Base-by-base conservation (phyloP, 805 yeast genomes). In the Candida vartiovaarae region DNA sequence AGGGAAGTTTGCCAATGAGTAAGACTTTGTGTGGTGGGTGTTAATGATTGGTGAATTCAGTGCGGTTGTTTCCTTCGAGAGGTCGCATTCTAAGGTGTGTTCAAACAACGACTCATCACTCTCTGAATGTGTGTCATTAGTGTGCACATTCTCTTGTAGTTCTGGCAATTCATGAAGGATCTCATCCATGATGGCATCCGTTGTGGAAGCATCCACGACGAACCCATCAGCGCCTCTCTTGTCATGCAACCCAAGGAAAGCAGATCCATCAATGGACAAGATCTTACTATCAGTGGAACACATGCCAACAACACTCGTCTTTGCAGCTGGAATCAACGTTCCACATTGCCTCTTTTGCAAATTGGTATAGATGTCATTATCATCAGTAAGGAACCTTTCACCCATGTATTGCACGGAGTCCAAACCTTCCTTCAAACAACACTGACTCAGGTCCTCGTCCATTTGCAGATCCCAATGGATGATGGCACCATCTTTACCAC, bases 391-490 rank as follows among this genome's bases (percentile, higher is more conserved):
- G 37, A 54, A 54, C 44, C 65, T 67, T 31, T 59, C 57, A 23
- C 52, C 52, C 39, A 47, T 39, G 11, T 65, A 59, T 47, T 57
- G 50, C 28, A 74, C 62, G 37, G 76, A 66, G 32, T 64, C 57
- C 26, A 76, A 52, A 0, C 80, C 78, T 48, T 71, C 74, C 42
- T 65, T 70, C 38, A 75, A 52, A 4, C 72, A 65, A 51, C 83
- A 76, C 23, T 61, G 52, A 1, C 36, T 62, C 15, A 63, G 55
- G 7, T 71, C 60, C 39, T 52, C 55, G 20, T 27, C 26, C 32
- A 57, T 48, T 42, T 56, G 45, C 32, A 83, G 62, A 56, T 83
- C 90, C 91, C 91, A 84, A 27, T 80, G 72, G 36, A 86, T 67
- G 5, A 82, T 70, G 34, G 78, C 75, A 34, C 83, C 68, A 55